Evolutionary conservation across 805 yeast genomes (phyloP).

Genomic region (Wickerhamiella alocasiicola): DNA sequence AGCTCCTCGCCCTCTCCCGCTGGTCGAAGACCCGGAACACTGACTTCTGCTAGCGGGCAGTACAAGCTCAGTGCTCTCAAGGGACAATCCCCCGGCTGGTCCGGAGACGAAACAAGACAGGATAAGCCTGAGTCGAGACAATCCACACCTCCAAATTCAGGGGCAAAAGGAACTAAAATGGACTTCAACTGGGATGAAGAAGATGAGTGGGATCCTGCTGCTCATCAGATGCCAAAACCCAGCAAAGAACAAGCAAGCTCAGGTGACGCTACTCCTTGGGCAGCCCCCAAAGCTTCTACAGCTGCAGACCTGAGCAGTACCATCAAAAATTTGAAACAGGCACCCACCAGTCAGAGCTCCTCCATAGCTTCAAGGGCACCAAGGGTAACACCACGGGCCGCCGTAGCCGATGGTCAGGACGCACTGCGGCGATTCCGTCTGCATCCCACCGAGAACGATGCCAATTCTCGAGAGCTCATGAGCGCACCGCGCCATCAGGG

Average conservation of each 20-base stretch:
- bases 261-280: not conserved
- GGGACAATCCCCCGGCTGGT: conserved; percentile 8
- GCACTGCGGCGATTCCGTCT: conserved; percentile 17
- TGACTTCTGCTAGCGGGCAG: conserved; percentile 23
- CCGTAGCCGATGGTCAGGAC: conserved; percentile 9
- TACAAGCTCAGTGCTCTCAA: conserved; percentile 21
- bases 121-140: not conserved
- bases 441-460: not conserved
- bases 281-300: not conserved
- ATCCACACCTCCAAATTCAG: not conserved
- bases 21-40: conserved; percentile 4
- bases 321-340: not conserved
- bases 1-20: conserved; percentile 11
- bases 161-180: not conserved
- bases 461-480: conserved; percentile 4
- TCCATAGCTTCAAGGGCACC: too few species aligned
- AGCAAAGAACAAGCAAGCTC: conserved; percentile 26
- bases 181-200: conserved; percentile 9
- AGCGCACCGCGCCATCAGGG: not conserved
- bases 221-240: not conserved
- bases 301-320: not conserved
- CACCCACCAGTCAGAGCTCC: conserved; percentile 1
- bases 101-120: not conserved
- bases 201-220: conserved; percentile 14
- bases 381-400: too few species aligned